Evolutionary conservation across 805 yeast species (phyloP), one percentile per base, ranked within the genome.

Genomic region (Debaryomyces tyrocola): DNA sequence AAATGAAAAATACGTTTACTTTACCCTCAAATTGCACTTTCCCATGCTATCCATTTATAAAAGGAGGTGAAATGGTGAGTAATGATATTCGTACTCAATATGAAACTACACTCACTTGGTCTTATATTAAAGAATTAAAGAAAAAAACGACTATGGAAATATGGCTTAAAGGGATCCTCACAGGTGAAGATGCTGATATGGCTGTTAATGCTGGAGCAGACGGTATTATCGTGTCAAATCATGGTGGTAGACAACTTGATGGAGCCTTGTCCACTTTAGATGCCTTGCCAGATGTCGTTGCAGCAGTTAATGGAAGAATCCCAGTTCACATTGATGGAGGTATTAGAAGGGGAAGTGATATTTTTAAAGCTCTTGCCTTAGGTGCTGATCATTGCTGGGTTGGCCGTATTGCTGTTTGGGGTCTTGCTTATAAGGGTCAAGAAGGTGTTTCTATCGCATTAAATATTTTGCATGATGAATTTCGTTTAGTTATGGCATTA

Each of bases 221-320:
- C 31, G 96, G 91, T 37, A 84, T 89, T 15, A 87, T 90, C 4
- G 57, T 89, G 41, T 87, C 95, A 1, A 89, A 89, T 60, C 96
- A 89, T 64, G 96, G 96, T 50, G 96, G 96, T 41, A 75, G 96
- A 50, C 96, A 89, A 66, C 70, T 89, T 47, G 96, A 89, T 67
- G 86, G 80, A 57, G 75, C 95, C 1, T 76, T 87, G 14, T 81
- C 96, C 0, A 85, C 91, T 2, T 74, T 89, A 29, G 87, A 83
- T 60, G 79, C 86, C 4, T 68, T 89, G 41, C 87, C 86, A 4
- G 96, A 86, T 51, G 77, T 82, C 2, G 50, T 85, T 39, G 86
- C 84, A 7, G 95, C 86, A 51, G 77, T 83, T 4, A 78, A 78
- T 71, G 74, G 77, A 37, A 65, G 69, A 21, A 65, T 63, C 18